A percentile compares a stretch with the other conserved stretches of the same genome.
phyloP scores from a whole-genome alignment of 2,329 filamentous ascomycete genomes.

The Ciborinia camelliae region DNA sequence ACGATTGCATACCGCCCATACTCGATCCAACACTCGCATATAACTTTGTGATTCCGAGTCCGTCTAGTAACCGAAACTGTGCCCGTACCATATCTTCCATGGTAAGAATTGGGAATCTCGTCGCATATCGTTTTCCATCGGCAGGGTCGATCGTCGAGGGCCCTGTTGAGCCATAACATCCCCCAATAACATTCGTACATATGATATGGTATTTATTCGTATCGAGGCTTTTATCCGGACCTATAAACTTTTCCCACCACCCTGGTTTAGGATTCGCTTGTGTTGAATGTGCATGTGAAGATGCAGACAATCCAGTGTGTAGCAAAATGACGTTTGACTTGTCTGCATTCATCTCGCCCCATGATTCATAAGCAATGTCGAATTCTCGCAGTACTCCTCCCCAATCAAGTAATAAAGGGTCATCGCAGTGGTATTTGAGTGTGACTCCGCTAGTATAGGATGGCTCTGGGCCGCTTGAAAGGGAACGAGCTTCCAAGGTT shows the following conservation, averaged over 20 bases:
- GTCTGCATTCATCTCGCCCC: constrained; percentile 77
- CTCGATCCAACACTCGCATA: constrained; percentile 92
- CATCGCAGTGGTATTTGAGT: constrained; percentile 67
- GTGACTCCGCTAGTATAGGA: constrained; percentile 91
- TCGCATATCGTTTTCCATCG: constrained; percentile 85
- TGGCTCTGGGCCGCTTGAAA: constrained; percentile 80
- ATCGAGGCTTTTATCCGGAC: constrained; percentile 77
- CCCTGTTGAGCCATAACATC: constrained; percentile 93
- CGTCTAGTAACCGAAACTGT: constrained; percentile 84
- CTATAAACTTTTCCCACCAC: constrained; percentile 99
- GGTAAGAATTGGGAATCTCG: constrained; percentile 90
- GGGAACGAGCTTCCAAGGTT: constrained; percentile 63
- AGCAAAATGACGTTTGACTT: constrained; percentile 86
- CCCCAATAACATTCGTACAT: constrained; percentile 94
- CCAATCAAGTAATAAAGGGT: constrained; percentile 86
- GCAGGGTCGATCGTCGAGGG: constrained; percentile 81
- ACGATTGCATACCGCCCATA: constrained; percentile 98
- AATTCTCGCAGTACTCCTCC: constrained; percentile 88
- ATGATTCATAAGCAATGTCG: constrained; percentile 88
- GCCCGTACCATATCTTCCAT: constrained; percentile 97
- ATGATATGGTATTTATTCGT: constrained; percentile 91
- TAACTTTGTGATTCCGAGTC: constrained; percentile 70
- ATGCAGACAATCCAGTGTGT: constrained; percentile 94
- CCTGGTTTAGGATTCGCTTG: constrained; percentile 78
- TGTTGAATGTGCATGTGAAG: constrained; percentile 95